Percentiles rank a stretch among this genome's conserved stretches.
Evolutionary conservation across 768 basidiomycete genomes (phyloP).

Genomic region (Suillus hirtellus): DNA sequence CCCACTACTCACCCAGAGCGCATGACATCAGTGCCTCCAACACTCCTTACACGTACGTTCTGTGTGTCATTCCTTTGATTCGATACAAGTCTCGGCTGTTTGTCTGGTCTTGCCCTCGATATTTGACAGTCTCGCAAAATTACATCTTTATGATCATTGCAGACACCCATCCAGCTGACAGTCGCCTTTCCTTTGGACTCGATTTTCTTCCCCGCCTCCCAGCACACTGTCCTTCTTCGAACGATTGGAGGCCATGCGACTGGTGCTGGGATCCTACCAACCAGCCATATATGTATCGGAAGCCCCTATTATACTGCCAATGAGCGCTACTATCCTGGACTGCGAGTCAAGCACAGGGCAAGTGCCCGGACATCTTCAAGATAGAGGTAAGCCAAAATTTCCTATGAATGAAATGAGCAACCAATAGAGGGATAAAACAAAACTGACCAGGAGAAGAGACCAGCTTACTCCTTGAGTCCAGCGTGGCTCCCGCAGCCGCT

Average conservation of each 20-base stretch:
- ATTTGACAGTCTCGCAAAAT: background rate
- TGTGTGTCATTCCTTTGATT: background rate
- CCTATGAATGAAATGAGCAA: background rate
- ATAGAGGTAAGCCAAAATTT: slow-evolving; percentile 25
- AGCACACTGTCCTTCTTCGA: too few relatives aligned
- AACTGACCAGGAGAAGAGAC: background rate
- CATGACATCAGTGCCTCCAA: background rate
- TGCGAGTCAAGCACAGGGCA: slow-evolving; percentile 33
- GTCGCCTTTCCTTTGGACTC: too few relatives aligned
- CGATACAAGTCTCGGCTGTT: background rate
- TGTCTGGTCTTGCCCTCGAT: background rate
- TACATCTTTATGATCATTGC: too few relatives aligned
- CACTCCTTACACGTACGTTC: background rate
- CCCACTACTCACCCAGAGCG: background rate
- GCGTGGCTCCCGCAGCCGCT: slow-evolving; percentile 4
- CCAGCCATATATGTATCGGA: too few relatives aligned
- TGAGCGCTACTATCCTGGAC: slow-evolving; percentile 32
- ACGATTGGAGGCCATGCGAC: too few relatives aligned
- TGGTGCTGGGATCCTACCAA: background rate
- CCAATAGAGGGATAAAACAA: slow-evolving; percentile 24
- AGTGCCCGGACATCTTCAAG: slow-evolving; percentile 29
- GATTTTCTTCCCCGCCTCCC: too few relatives aligned
- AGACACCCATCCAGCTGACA: too few relatives aligned
- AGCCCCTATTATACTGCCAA: too few relatives aligned
- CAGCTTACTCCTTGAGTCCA: background rate